Base-by-base conservation (phyloP, 352 stramenopile genomes). In the Globisporangium apiculatum region DNA sequence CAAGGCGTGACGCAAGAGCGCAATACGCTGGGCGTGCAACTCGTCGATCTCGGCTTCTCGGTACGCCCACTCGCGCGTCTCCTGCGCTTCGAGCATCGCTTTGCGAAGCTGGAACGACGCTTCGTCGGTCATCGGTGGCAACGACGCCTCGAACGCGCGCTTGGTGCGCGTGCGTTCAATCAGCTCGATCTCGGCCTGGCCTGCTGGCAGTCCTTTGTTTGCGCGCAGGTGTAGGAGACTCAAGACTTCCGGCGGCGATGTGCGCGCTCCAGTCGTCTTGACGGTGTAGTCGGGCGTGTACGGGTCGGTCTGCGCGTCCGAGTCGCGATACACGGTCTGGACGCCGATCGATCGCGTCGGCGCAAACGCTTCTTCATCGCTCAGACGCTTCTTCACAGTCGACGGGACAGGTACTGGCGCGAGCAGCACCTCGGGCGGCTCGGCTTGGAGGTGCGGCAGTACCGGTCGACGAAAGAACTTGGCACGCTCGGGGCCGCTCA, bases 121-220 rank as follows among this genome's bases (percentile, higher is more conserved):
- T 57, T 98, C 94, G 66, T 98, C 94, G 12, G 94, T 98, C 77
- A 97, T 97, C 4, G 94, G 93, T 15, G 92, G 94, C 43, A 98
- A 61, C 31, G 85, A 86, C 12, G 75, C 77, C 50, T 97, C 83
- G 18, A 98, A 91, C 5, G 71, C 70, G 17, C 76, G 71, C 55
- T 97, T 97, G 55, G 85, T 78, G 36, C 91, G 79, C 37, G 91
- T 87, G 10, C 91, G 79, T 57, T 97, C 88, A 41, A 98, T 96
- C 60, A 97, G 71, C 57, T 94, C 86, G 36, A 98, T 76, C 65
- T 98, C 93, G 0, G 75, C 73, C 36, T 76, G 67, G 8, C 88
- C 89, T 0, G 77, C 79, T 0, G 94, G 94, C 7, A 98, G 75
- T 0, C 86, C 87, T 9, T 79, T 68, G 12, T 62, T 65, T 60